These are phyloP conservation scores for Handroanthus guayacan DNA, from an alignment of 257 asterid genomes.

Conservation along the genomic window DNA sequence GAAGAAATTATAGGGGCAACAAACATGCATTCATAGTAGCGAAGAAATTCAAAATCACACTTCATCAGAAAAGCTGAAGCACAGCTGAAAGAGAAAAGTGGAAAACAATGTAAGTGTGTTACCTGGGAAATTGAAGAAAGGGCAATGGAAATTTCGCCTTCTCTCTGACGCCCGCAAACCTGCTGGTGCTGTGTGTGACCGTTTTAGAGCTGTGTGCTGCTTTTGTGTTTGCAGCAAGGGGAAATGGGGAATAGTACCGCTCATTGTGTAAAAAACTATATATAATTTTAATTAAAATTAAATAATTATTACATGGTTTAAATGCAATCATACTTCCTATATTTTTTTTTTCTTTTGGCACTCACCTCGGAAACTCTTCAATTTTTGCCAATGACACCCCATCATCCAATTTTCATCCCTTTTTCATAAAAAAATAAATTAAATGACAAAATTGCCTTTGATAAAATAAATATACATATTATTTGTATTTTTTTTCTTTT, in stretches of 20 bases:
- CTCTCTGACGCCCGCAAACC: conserved; percentile 1
- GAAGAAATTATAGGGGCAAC: conserved; percentile 16
- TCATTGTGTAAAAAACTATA: background rate
- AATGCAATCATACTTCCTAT: no score
- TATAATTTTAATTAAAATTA: no score
- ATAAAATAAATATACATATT: no score
- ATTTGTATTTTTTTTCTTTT: no score
- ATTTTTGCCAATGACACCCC: no score
- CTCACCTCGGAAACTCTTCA: no score
- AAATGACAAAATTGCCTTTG: no score
- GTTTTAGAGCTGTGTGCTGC: background rate
- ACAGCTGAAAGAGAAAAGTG: background rate
- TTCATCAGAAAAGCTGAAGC: background rate
- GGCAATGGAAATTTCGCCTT: conserved; percentile 8
- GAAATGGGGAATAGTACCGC: no score
- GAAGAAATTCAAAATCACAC: background rate
- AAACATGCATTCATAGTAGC: conserved; percentile 20
- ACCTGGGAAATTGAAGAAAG: conserved; percentile 34
- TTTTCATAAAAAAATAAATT: no score
- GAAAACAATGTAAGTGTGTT: background rate
- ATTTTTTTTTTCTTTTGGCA: no score
- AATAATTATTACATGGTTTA: no score
- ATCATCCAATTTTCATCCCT: no score
- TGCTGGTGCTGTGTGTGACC: background rate
- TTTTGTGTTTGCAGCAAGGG: background rate